These are phyloP conservation scores for Senna siamea DNA, from an alignment of 306 rosid species.

Conservation along the genomic window DNA sequence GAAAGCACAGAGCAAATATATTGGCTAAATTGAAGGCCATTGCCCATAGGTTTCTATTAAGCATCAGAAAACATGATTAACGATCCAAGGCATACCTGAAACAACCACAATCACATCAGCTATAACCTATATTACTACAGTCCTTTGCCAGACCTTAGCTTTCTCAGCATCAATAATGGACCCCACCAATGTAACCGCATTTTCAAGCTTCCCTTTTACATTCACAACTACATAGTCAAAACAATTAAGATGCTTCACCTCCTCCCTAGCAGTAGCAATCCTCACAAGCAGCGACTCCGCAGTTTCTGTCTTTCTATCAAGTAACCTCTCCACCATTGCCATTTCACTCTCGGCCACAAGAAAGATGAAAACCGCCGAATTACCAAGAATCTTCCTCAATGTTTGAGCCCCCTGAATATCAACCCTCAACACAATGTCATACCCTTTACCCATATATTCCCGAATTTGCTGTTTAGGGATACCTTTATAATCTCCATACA, in stretches of 20 bases:
- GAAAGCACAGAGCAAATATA: not conserved
- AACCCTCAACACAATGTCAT: slow-evolving; percentile 78
- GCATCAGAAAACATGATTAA: slow-evolving; percentile 15
- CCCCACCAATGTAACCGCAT: slow-evolving; percentile 71
- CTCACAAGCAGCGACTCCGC: slow-evolving; percentile 73
- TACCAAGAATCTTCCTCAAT: slow-evolving; percentile 67
- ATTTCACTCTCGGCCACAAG: slow-evolving; percentile 84
- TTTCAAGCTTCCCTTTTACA: slow-evolving; percentile 78
- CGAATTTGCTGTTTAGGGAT: slow-evolving; percentile 85
- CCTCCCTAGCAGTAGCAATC: slow-evolving; percentile 85
- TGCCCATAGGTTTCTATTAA: not conserved
- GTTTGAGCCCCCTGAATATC: slow-evolving; percentile 94
- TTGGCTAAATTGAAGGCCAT: not conserved
- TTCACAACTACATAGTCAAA: slow-evolving; percentile 94
- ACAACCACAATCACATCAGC: slow-evolving; percentile 10
- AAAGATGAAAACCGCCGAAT: slow-evolving; percentile 78
- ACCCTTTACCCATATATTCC: slow-evolving; percentile 76
- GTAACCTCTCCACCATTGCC: slow-evolving; percentile 81
- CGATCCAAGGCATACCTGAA: slow-evolving; percentile 17
- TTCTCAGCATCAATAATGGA: slow-evolving; percentile 88
- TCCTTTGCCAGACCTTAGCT: slow-evolving; percentile 85
- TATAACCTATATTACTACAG: slow-evolving; percentile 46
- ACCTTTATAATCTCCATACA: slow-evolving; percentile 92
- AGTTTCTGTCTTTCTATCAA: slow-evolving; percentile 81
- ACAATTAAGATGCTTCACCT: slow-evolving; percentile 71